Base-by-base conservation (phyloP, 768 basidiomycete species). In the Calocera cornea region DNA sequence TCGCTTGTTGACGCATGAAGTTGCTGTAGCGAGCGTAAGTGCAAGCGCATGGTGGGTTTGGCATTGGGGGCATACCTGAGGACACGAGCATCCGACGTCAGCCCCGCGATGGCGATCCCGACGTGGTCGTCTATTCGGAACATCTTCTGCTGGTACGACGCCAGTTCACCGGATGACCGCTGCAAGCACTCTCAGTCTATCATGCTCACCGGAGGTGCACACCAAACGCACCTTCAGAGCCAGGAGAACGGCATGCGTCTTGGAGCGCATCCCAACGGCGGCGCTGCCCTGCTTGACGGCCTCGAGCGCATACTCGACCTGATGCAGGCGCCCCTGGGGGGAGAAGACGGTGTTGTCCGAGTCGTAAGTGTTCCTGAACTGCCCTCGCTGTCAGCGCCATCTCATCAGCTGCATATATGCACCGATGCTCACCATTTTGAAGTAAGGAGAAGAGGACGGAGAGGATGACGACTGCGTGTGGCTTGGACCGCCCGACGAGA, bases 141-240 rank as follows among this genome's bases (percentile, higher is more conserved):
- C 88, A 98, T 90, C 84, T 99, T 98, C 81, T 98, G 95, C 76
- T 99, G 97, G 82, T 98, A 98, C n/a, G 92, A 92, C 17, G 97
- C 95, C 65, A 99, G 84, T 77, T 98, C 95, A 69, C 97, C 97
- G 16, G 93, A 95, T 33, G 97, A 98, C 77, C 95, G 86, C 97
- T 66, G 24, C 19, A 31, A 34, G 12, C 22, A 49, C 19, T 19
- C 16, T 40, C 34, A 66, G 17, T 24, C 36, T 66, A 27, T 16
- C 68, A 19, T 41, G 17, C 33, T 44, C 22, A 66, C 14, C 70
- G 71, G 19, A 38, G 17, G 19, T 49, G n/a, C 34, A 67, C 40
- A 16, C 34, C 24, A 34, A 10, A 75, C 82, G 66, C 64, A 90
- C 95, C 85, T 98, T 99, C 69, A 99, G 79, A 16, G 95, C 94